Base-by-base conservation (phyloP, 2,329 filamentous ascomycete species). In the Daldinia sp. region DNA sequence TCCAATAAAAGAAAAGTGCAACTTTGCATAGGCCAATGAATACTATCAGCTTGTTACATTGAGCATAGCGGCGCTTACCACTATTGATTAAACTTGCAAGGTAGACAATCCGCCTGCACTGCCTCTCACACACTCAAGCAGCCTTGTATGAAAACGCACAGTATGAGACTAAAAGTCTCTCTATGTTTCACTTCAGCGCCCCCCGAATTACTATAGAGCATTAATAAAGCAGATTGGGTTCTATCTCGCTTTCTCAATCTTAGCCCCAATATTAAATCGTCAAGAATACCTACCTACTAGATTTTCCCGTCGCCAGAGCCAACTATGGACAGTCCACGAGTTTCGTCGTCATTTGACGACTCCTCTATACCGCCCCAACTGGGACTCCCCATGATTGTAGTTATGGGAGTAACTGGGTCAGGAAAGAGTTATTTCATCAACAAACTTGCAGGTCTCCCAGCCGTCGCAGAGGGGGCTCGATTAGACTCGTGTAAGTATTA, bases 391-490 rank as follows among this genome's bases (percentile, higher is more conserved):
- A 56, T 56, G 52, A 27, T 56, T 21, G 25, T 56, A 21, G 29
- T 56, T 3, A 56, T 56, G 52, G 41, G 52, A 2, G 52, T 56
- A 34, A 56, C 52, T 27, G 52, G 52, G 27, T 56, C 52, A 9
- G 52, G 52, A 10, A 56, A 56, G 30, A 47, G 37, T n/a, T 41
- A 37, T 19, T 56, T 56, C 35, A 29, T 48, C n/a, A 56, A 56
- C 17, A 43, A 47, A 27, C 39, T 56, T 11, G 41, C 27, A 48
- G 52, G 39, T 9, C 35, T 39, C 3, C 19, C 52, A 3, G 52
- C 29, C 4, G 41, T 45, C 8, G 39, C 25, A n/a, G 52, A 56
- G 13, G 52, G 52, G 10, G 13, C 39, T 11, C 37, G 21, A 19
- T 30, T 56, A 5, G 25, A 23, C 6, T 56, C 52, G 1, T 30